Conservation (phyloP, 1,139 yeast genomes). For the Yamadazyma aaseri region DNA sequence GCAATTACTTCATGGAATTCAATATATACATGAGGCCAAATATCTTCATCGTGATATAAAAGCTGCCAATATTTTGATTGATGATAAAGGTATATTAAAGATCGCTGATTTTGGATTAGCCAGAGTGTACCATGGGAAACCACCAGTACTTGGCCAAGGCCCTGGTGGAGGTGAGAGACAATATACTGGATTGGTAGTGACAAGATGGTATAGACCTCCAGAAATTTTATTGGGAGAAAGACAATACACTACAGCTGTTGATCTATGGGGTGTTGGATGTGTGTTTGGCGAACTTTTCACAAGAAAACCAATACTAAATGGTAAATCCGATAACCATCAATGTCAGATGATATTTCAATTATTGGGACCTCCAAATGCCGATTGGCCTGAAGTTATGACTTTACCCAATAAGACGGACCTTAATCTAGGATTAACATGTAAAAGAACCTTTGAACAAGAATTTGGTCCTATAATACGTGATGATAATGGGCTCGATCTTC, state of each 20-base stretch:
- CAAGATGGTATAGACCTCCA: slow-evolving; percentile 97
- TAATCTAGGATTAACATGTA: slow-evolving; percentile 46
- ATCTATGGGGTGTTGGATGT: slow-evolving; percentile 97
- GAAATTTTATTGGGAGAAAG: slow-evolving; percentile 79
- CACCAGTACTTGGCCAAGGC: slow-evolving; percentile 54
- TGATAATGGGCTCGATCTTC: slow-evolving; percentile 39
- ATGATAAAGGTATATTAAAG: slow-evolving; percentile 71
- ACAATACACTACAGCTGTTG: slow-evolving; percentile 88
- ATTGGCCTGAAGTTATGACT: slow-evolving; percentile 63
- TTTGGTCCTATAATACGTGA: slow-evolving; percentile 35
- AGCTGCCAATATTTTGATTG: slow-evolving; percentile 87
- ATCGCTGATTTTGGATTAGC: slow-evolving; percentile 95
- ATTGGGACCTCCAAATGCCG: slow-evolving; percentile 73
- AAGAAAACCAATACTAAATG: slow-evolving; percentile 79
- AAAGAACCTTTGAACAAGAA: slow-evolving; percentile 51
- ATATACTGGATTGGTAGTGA: slow-evolving; percentile 90
- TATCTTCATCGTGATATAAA: slow-evolving; percentile 89
- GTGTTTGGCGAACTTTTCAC: slow-evolving; percentile 90
- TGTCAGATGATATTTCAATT: slow-evolving; percentile 76
- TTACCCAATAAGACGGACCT: slow-evolving; percentile 59
- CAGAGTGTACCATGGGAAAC: slow-evolving; percentile 68
- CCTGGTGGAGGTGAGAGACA: slow-evolving; percentile 76
- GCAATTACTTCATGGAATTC: slow-evolving; percentile 77
- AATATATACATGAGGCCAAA: slow-evolving; percentile 72
- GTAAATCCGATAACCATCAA: slow-evolving; percentile 88